Conservation (phyloP, 371 early-diverging fungal species). For the Chytridium lagenaria region DNA sequence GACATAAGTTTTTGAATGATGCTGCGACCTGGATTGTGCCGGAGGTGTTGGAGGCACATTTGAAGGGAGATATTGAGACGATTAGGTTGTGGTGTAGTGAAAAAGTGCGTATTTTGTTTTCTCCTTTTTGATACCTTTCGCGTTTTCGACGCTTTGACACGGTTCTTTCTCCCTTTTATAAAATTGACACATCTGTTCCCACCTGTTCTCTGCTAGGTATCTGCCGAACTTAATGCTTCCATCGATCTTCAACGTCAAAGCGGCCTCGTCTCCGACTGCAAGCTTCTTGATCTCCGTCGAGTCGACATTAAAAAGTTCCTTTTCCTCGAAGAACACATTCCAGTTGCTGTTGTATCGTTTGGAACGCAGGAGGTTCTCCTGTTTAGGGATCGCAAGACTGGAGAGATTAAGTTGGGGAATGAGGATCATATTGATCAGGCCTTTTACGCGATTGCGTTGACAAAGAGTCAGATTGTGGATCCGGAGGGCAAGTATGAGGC, state of each 20-base stretch:
- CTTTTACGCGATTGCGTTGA: slow-evolving; percentile 86
- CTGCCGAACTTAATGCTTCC: slow-evolving; percentile 84
- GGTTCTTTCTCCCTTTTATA: background rate
- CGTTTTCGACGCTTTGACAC: background rate
- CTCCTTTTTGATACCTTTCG: slow-evolving; percentile 8
- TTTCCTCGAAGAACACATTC: slow-evolving; percentile 87
- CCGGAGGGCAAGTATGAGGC: slow-evolving; percentile 75
- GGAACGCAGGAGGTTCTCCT: slow-evolving; percentile 89
- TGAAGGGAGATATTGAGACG: slow-evolving; percentile 82
- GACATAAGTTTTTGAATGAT: slow-evolving; percentile 88
- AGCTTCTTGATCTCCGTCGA: slow-evolving; percentile 89
- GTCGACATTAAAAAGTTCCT: slow-evolving; percentile 86
- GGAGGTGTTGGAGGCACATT: slow-evolving; percentile 95
- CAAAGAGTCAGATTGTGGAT: slow-evolving; percentile 77
- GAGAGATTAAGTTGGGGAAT: slow-evolving; percentile 84
- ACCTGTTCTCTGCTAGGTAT: slow-evolving; percentile 61
- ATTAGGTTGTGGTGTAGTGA: slow-evolving; percentile 94
- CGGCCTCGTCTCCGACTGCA: slow-evolving; percentile 90
- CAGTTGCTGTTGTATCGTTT: slow-evolving; percentile 88
- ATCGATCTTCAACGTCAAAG: slow-evolving; percentile 85
- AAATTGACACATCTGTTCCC: slow-evolving; percentile 2
- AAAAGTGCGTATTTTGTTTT: slow-evolving; percentile 49
- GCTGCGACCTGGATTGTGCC: slow-evolving; percentile 91
- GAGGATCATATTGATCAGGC: slow-evolving; percentile 91
- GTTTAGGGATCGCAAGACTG: slow-evolving; percentile 84